A percentile compares a stretch with the other conserved stretches of the same genome.
Evolutionary conservation across 139 green algal species (phyloP).

Genomic region (Closterium sp.): DNA sequence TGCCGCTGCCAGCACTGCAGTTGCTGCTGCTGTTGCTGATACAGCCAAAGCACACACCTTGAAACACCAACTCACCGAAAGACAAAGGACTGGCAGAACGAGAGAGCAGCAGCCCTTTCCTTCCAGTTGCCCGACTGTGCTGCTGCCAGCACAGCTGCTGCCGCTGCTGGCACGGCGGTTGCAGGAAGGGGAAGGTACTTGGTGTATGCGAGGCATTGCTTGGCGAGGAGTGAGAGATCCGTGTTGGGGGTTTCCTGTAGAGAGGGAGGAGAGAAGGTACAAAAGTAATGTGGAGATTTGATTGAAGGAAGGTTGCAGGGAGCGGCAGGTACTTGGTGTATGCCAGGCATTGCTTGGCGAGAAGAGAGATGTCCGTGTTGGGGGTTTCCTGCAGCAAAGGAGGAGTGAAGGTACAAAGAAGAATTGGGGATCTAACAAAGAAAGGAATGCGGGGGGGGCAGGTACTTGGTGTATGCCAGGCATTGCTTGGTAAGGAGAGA

Average conservation of each 20-base stretch:
- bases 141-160: neutral
- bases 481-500: neutral
- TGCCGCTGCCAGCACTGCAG: too few species aligned
- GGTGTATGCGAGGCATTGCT: constrained; percentile 41
- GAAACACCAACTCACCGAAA: constrained; percentile 34
- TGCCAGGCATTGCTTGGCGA: constrained; percentile 33
- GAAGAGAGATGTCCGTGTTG: constrained; percentile 1
- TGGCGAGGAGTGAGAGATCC: constrained; percentile 42
- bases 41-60: too few species aligned
- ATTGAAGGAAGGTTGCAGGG: neutral
- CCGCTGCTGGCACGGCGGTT: constrained; percentile 33
- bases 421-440: too few species aligned
- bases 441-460: neutral
- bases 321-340: constrained; percentile 72
- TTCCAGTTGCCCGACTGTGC: constrained; percentile 59
- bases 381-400: neutral
- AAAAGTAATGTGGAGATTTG: too few species aligned
- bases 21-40: too few species aligned
- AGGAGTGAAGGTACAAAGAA: neutral
- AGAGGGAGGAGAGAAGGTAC: neutral
- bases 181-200: constrained; percentile 62
- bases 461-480: neutral
- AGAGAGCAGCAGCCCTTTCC: constrained; percentile 67
- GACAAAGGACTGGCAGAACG: constrained; percentile 75
- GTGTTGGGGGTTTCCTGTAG: constrained; percentile 52